Evolutionary conservation across 1,139 yeast species (phyloP).

Genomic region (Candida sojae): DNA sequence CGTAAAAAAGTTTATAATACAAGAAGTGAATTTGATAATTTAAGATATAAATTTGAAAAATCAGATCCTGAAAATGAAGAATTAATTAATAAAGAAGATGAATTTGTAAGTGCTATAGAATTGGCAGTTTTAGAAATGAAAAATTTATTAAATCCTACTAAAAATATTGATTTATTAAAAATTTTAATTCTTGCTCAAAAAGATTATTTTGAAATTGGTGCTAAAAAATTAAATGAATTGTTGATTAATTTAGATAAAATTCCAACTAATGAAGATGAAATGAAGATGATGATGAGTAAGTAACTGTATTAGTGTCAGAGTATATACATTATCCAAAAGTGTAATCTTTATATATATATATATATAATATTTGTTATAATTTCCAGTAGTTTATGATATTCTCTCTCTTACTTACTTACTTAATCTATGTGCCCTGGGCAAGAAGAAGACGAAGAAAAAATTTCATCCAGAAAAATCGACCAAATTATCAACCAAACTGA

Average conservation of each 20-base stretch:
- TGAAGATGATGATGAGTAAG: too few species aligned
- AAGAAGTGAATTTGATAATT: conserved; percentile 68
- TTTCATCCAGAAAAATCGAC: background rate
- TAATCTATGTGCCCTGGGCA: too few species aligned
- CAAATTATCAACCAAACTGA: too few species aligned
- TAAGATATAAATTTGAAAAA: conserved; percentile 44
- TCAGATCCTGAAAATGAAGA: conserved; percentile 51
- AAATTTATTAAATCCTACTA: conserved; percentile 66
- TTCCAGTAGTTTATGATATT: too few species aligned
- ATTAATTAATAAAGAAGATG: conserved; percentile 71
- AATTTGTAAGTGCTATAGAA: conserved; percentile 73
- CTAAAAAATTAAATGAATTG: conserved; percentile 37
- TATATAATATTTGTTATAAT: too few species aligned
- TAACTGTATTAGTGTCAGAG: too few species aligned
- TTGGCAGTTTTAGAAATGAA: conserved; percentile 78
- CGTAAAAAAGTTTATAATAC: conserved; percentile 69
- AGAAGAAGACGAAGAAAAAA: background rate
- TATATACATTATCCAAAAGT: too few species aligned
- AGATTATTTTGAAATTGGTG: conserved; percentile 58
- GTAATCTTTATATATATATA: too few species aligned
- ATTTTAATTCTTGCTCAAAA: conserved; percentile 66
- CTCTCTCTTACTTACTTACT: too few species aligned
- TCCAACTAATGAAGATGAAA: conserved; percentile 38
- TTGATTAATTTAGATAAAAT: conserved; percentile 34
- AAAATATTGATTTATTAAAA: conserved; percentile 61